Evolutionary conservation across 371 early-diverging fungal genomes (phyloP).

Genomic region (Mucor irregularis): DNA sequence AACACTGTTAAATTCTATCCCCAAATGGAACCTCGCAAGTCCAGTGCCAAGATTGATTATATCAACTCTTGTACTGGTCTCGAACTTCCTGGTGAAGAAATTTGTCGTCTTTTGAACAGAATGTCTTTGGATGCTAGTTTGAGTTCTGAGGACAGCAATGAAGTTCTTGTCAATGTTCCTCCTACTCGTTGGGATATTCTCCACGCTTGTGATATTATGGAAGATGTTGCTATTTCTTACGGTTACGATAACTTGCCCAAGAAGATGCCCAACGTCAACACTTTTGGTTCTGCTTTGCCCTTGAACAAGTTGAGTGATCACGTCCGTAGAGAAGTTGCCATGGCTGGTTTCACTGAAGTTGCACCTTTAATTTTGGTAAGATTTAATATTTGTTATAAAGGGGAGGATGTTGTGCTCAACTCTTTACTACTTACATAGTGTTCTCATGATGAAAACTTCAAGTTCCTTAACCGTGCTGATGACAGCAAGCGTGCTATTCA

Average conservation of each 20-base stretch:
- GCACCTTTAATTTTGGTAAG: conserved; percentile 91
- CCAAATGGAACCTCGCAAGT: conserved; percentile 67
- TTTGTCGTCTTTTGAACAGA: conserved; percentile 75
- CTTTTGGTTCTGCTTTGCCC: conserved; percentile 89
- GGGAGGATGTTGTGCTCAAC: background rate
- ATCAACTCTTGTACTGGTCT: conserved; percentile 88
- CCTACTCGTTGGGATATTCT: conserved; percentile 96
- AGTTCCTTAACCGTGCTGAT: conserved; percentile 78
- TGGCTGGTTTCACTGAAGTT: conserved; percentile 96
- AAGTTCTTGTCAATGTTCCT: conserved; percentile 84
- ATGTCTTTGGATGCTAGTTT: conserved; percentile 86
- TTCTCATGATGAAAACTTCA: conserved; percentile 96
- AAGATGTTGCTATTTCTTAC: conserved; percentile 99
- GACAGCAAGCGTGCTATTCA: conserved; percentile 81
- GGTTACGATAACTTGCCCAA: conserved; percentile 96
- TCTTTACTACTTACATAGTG: conserved; percentile 77
- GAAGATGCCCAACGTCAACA: conserved; percentile 78
- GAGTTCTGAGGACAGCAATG: conserved; percentile 57
- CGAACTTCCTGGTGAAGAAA: conserved; percentile 70
- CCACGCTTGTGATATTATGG: conserved; percentile 98
- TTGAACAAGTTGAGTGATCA: conserved; percentile 94
- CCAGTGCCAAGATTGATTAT: conserved; percentile 79
- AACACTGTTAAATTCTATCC: conserved; percentile 72
- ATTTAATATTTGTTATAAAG: background rate
- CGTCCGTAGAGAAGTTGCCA: conserved; percentile 90